These are phyloP conservation scores for Hypholoma fasciculare DNA, from an alignment of 768 basidiomycete species.

Conservation along the genomic window DNA sequence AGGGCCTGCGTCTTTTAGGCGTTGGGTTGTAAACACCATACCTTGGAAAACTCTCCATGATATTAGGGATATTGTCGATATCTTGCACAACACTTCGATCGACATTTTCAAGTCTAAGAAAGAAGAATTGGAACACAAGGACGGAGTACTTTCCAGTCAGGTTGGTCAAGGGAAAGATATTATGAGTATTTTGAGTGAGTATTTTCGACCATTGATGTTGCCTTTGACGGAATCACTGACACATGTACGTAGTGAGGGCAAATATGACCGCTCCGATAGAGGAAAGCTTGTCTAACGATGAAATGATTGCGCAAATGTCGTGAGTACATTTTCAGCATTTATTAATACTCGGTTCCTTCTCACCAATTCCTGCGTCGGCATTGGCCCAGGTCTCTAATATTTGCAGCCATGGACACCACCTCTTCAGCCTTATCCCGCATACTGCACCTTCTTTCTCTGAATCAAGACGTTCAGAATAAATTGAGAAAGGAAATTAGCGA, in stretches of 20 bases:
- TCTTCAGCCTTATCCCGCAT: constrained; percentile 35
- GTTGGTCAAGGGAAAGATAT: constrained; percentile 45
- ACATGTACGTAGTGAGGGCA: constrained; percentile 27
- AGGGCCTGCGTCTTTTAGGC: constrained; percentile 23
- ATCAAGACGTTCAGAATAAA: constrained; percentile 29
- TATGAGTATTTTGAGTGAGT: constrained; percentile 45
- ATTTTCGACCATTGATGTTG: not conserved
- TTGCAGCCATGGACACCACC: constrained; percentile 44
- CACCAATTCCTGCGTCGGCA: constrained; percentile 19
- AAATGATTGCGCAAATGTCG: constrained; percentile 36
- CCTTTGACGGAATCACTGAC: not conserved
- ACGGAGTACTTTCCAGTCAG: constrained; percentile 30
- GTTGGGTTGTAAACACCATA: constrained; percentile 30
- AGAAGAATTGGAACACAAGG: constrained; percentile 30
- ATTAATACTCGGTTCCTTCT: constrained; percentile 17
- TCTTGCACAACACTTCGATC: constrained; percentile 35
- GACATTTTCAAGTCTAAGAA: constrained; percentile 38
- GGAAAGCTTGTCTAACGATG: constrained; percentile 31
- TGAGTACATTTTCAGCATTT: constrained; percentile 10
- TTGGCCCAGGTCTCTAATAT: constrained; percentile 17
- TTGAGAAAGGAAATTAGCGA: constrained; percentile 34
- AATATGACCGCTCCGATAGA: constrained; percentile 30
- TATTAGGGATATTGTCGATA: constrained; percentile 31
- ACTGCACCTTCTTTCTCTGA: constrained; percentile 30
- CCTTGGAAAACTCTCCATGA: constrained; percentile 30